These are phyloP conservation scores for Xylaria sp. DNA, from an alignment of 2,329 filamentous ascomycete genomes.

Conservation along the genomic window DNA sequence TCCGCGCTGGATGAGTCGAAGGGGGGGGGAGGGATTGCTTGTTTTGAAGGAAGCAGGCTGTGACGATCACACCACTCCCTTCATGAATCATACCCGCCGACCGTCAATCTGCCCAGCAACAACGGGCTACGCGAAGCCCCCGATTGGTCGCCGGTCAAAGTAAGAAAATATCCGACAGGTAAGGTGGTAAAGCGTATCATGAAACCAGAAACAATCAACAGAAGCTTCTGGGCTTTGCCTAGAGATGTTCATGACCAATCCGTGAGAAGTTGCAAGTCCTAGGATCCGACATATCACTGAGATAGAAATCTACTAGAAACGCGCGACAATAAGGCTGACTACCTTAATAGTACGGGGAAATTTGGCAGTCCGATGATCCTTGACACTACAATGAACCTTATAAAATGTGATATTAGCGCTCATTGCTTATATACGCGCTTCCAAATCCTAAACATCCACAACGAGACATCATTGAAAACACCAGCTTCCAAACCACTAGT, in stretches of 20 bases:
- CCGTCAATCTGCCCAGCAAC: not conserved
- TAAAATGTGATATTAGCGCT: constrained; percentile 1
- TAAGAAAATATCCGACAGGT: constrained; percentile 5
- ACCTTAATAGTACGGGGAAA: not conserved
- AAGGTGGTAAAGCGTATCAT: not conserved
- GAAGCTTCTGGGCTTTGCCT: not conserved
- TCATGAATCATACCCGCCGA: not conserved
- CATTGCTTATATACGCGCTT: not conserved
- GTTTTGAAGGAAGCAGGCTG: constrained; percentile 11
- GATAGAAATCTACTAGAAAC: not conserved
- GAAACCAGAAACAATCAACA: not conserved
- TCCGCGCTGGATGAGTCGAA: not conserved
- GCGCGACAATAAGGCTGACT: not conserved
- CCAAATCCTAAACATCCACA: not conserved
- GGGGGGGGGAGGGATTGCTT: not conserved
- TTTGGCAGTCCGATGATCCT: not conserved
- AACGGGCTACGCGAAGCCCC: not conserved
- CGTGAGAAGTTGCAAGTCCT: not conserved
- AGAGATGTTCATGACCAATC: not conserved
- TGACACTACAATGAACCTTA: constrained; percentile 1
- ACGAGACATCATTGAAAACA: not conserved
- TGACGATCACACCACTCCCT: constrained; percentile 26
- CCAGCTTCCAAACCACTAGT: not conserved
- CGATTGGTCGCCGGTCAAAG: constrained; percentile 22
- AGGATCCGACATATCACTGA: not conserved